Percentiles rank a stretch among this genome's conserved stretches.
Evolutionary conservation across 1,284 basidiomycete genomes (phyloP).

Genomic region (Tausonia pullulans): DNA sequence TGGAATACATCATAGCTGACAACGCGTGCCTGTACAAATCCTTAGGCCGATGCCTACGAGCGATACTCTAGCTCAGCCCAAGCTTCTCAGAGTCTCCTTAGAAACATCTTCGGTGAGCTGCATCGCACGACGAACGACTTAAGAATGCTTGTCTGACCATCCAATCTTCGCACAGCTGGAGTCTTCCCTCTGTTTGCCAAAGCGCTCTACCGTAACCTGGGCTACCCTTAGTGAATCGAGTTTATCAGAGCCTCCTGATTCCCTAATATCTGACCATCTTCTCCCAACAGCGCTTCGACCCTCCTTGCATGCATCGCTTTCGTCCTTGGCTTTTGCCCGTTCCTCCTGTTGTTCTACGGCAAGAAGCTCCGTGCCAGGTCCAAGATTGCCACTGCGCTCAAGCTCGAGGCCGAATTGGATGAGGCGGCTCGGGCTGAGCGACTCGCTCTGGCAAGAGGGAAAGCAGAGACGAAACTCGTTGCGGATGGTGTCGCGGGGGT

Average conservation of each 20-base stretch:
- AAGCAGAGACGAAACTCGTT: too few relatives aligned
- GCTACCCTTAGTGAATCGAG: conserved; percentile 22
- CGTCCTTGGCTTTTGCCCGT: conserved; percentile 28
- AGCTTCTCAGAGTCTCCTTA: conserved; percentile 19
- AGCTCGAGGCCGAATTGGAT: too few relatives aligned
- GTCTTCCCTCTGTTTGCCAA: conserved; percentile 12
- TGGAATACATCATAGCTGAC: too few relatives aligned
- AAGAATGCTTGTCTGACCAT: too few relatives aligned
- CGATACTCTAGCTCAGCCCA: conserved; percentile 33
- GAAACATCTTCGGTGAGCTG: background rate
- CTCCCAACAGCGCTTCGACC: conserved; percentile 24
- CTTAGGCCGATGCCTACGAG: conserved; percentile 18
- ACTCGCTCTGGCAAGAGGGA: too few relatives aligned
- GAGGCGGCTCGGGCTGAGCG: too few relatives aligned
- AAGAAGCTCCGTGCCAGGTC: conserved; percentile 25
- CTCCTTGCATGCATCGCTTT: conserved; percentile 29
- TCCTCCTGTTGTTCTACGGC: conserved; percentile 30
- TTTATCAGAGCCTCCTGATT: background rate
- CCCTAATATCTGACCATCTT: background rate
- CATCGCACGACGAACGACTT: too few relatives aligned
- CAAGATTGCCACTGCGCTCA: conserved; percentile 12
- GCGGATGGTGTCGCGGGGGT: too few relatives aligned
- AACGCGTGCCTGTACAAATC: too few relatives aligned
- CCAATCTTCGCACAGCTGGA: background rate
- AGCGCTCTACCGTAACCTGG: conserved; percentile 26